Evolutionary conservation across 2,329 filamentous ascomycete species (phyloP), one percentile per base, ranked within the genome.

Genomic region (Alternaria sp.): DNA sequence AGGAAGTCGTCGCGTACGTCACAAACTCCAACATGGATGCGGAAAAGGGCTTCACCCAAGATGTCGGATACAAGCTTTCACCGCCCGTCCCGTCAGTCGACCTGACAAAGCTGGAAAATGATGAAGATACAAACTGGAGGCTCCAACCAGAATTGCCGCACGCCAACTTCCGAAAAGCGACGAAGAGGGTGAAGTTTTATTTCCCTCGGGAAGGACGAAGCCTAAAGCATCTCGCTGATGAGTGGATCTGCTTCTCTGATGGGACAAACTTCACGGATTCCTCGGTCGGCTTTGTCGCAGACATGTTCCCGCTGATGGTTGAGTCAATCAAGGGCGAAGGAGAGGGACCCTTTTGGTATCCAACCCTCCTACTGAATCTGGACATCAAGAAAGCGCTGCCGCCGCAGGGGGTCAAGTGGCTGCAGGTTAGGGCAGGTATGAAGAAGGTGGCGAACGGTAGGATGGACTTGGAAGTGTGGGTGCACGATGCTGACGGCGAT

Each of bases 381-480:
- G 92, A 96, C 66, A 82, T 93, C 43, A 96, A 95, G 82, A 92
- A 90, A 75, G 77, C 84, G 7, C 76, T 96, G 47, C 91, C 91
- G 0, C 80, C 81, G 5, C 86, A 87, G 45, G 92, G 92, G 0
- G 87, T 88, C 1, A 89, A 92, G 75, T 96, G 91, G 89, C 75
- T 96, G 57, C 90, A 90, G 70, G 83, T 89, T 44, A 84, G 91
- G 30, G 84, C 90, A 12, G 84, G 86, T 58, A 84, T 88, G 5
- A 93, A 92, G 79, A 82, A 85, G 77, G 87, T 94, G 45, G 85
- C 84, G 67, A 89, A 93, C 67, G 92, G 92, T 1, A 83, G 90
- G 62, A 89, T 92, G 75, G 93, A 96, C 81, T 73, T 93, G 49
- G 91, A 95, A 67, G 84, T 95, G 21, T 80, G 89, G 26, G 81